Conservation (phyloP, 2,329 filamentous ascomycete genomes). For the Laburnicola sp. region DNA sequence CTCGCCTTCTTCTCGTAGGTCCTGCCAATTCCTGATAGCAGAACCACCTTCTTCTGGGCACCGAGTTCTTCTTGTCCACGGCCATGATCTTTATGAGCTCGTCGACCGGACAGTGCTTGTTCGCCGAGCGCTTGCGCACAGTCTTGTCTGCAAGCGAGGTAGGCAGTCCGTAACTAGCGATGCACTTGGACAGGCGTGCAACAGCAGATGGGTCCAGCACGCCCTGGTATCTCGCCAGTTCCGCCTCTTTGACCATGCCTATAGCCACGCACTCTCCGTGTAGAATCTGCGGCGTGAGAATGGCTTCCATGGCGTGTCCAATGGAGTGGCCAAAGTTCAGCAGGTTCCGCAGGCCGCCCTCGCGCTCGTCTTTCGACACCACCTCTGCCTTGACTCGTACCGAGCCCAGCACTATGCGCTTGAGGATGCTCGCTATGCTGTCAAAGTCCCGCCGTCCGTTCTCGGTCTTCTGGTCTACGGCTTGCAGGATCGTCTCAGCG, state of each 20-base stretch:
- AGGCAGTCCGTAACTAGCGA: constrained; percentile 89
- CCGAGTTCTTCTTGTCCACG: constrained; percentile 98
- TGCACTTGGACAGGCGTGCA: constrained; percentile 86
- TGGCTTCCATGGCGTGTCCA: constrained; percentile 93
- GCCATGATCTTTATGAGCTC: constrained; percentile 89
- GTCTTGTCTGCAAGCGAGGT: constrained; percentile 82
- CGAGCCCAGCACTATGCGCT: constrained; percentile 77
- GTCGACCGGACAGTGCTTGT: constrained; percentile 85
- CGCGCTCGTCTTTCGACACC: constrained; percentile 90
- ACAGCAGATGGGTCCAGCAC: constrained; percentile 84
- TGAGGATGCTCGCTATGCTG: constrained; percentile 61
- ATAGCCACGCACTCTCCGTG: constrained; percentile 96
- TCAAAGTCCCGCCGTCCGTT: constrained; percentile 64
- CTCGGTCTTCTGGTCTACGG: constrained; percentile 65
- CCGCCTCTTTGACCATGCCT: constrained; percentile 97
- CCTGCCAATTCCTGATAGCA: constrained; percentile 85
- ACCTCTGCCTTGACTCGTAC: constrained; percentile 93
- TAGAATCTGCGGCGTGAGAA: constrained; percentile 90
- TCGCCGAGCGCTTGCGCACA: constrained; percentile 78
- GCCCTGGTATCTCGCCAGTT: constrained; percentile 86
- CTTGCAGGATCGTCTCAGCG: constrained; percentile 72
- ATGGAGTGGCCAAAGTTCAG: constrained; percentile 98
- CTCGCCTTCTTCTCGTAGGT: constrained; percentile 87
- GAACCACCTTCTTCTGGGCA: constrained; percentile 90
- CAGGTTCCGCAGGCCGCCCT: constrained; percentile 89